Evolutionary conservation across 1,284 basidiomycete genomes (phyloP).

Genomic region (Melampsora occidentalis): DNA sequence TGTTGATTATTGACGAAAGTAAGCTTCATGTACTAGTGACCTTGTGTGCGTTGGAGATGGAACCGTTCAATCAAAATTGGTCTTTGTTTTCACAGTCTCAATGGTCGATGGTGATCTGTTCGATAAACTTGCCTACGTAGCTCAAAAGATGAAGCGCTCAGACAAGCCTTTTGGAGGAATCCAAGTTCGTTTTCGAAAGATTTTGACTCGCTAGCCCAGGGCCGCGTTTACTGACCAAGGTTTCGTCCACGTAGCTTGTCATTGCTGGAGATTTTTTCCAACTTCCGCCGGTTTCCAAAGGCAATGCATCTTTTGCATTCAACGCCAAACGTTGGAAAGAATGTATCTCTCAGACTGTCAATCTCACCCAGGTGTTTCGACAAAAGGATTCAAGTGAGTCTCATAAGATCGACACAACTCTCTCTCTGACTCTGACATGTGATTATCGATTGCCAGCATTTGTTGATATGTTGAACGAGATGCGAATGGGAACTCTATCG

Average conservation of each 20-base stretch:
- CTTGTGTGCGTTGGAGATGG: background rate
- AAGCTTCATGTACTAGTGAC: constrained; percentile 20
- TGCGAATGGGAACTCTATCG: constrained; percentile 74
- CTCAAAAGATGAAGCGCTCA: constrained; percentile 64
- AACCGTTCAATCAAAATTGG: background rate
- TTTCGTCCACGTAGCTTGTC: constrained; percentile 64
- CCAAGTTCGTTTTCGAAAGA: constrained; percentile 61
- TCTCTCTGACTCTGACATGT: constrained; percentile 20
- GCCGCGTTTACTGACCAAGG: background rate
- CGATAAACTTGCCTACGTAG: constrained; percentile 77
- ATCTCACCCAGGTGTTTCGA: constrained; percentile 82
- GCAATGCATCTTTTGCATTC: constrained; percentile 69
- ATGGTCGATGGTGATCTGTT: constrained; percentile 94
- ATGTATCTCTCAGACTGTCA: constrained; percentile 73
- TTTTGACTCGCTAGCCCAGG: background rate
- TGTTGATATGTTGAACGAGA: constrained; percentile 83
- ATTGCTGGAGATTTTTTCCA: constrained; percentile 97
- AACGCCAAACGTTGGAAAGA: constrained; percentile 78
- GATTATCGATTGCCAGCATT: constrained; percentile 61
- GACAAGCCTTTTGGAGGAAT: constrained; percentile 84
- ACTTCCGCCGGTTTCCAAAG: constrained; percentile 75
- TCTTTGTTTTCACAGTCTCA: constrained; percentile 65
- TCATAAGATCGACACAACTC: constrained; percentile 26
- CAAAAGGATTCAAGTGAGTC: constrained; percentile 59
- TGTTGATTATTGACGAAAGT: constrained; percentile 46